These are phyloP conservation scores for Chrysoporthe puriensis DNA, from an alignment of 2,329 filamentous ascomycete species.

Conservation along the genomic window DNA sequence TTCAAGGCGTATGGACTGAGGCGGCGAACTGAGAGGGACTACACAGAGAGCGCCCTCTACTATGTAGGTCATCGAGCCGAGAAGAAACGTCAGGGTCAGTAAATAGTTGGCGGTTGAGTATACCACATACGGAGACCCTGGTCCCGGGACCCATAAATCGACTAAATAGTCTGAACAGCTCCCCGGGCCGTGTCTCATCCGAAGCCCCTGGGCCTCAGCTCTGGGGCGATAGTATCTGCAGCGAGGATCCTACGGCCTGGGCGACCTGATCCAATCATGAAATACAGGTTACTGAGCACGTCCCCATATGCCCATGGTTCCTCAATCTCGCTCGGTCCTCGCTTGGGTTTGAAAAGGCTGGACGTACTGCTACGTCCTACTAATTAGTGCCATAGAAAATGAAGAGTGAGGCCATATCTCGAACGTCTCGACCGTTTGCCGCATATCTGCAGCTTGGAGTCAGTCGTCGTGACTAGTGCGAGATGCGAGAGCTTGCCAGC, in stretches of 20 bases:
- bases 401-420: background rate
- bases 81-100: background rate
- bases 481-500: no score
- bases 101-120: background rate
- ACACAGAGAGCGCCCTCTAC: background rate
- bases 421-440: background rate
- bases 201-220: background rate
- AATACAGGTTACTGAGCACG: background rate
- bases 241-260: background rate
- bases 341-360: background rate
- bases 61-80: background rate
- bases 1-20: background rate
- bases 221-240: background rate
- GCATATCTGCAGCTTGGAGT: background rate
- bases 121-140: background rate
- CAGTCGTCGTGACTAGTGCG: no score
- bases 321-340: background rate
- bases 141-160: background rate
- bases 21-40: background rate
- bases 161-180: background rate
- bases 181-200: background rate
- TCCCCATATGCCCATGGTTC: background rate
- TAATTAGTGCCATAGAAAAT: background rate
- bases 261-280: background rate
- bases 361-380: background rate